Evolutionary conservation across 208 protist species (phyloP).

Genomic region (Trypanosoma theileri): DNA sequence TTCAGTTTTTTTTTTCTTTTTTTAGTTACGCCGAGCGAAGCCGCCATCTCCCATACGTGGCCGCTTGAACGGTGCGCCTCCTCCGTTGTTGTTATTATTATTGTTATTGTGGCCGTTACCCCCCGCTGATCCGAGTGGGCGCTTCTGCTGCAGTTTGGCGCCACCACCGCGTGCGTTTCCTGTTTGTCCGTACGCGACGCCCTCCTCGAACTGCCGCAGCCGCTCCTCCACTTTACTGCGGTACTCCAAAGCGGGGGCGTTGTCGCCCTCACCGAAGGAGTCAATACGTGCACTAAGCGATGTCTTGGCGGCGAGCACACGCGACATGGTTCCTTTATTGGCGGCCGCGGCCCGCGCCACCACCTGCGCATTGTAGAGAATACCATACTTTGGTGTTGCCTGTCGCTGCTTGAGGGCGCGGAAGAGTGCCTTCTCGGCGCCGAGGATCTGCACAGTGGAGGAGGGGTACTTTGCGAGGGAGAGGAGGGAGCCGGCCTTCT

Average conservation of each 20-base stretch:
- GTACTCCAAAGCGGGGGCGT: constrained; percentile 85
- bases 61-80: constrained; percentile 40
- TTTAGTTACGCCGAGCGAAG: constrained; percentile 50
- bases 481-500: constrained; percentile 97
- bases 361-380: constrained; percentile 98
- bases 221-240: constrained; percentile 89
- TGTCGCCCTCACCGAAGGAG: constrained; percentile 96
- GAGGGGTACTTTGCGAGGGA: constrained; percentile 98
- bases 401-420: constrained; percentile 97
- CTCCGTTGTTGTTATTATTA: constrained; percentile 26
- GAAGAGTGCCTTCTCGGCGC: constrained; percentile 99
- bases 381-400: constrained; percentile 99
- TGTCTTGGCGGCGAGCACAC: constrained; percentile 98
- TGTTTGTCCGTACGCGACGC: constrained; percentile 83
- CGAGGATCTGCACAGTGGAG: constrained; percentile 99
- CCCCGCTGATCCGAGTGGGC: constrained; percentile 21
- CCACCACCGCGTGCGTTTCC: constrained; percentile 84
- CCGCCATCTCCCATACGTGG: constrained; percentile 40
- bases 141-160: constrained; percentile 61
- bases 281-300: constrained; percentile 97
- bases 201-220: constrained; percentile 90
- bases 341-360: constrained; percentile 93
- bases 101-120: constrained; percentile 17
- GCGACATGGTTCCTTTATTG: constrained; percentile 96
- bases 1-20: constrained; percentile 10